Evolutionary conservation across 208 protist species (phyloP).

Genomic region (Novymonas esmeraldas): DNA sequence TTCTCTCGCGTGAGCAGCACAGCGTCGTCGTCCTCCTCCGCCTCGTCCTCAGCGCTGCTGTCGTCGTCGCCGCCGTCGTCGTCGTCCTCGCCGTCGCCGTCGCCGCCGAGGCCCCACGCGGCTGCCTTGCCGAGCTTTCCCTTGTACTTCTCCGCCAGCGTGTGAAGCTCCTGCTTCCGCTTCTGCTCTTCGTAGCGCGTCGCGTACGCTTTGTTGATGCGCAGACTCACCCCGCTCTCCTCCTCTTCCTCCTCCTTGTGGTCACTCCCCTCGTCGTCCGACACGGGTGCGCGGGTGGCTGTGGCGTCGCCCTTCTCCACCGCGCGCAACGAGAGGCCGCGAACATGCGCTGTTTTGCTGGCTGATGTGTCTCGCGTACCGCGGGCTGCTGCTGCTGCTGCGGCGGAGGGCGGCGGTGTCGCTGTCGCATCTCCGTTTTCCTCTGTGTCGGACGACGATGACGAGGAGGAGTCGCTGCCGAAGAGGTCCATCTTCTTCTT

Average conservation of each 20-base stretch:
- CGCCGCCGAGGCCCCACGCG: conserved; percentile 1
- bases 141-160: conserved; percentile 85
- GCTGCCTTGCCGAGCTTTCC: conserved; percentile 39
- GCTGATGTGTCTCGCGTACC: neutral
- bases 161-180: conserved; percentile 86
- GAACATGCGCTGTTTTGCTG: conserved; percentile 11
- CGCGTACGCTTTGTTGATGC: conserved; percentile 84
- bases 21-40: conserved; percentile 83
- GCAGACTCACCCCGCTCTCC: conserved; percentile 28
- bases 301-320: conserved; percentile 3
- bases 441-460: conserved; percentile 18
- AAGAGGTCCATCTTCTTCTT: conserved; percentile 45
- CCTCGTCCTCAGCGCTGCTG: conserved; percentile 66
- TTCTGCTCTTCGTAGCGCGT: conserved; percentile 89
- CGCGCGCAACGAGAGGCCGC: conserved; percentile 15
- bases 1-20: conserved; percentile 81
- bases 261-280: neutral
- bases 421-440: neutral
- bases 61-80: conserved; percentile 34
- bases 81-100: conserved; percentile 11
- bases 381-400: neutral
- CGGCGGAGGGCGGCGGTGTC: neutral
- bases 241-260: conserved; percentile 8
- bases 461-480: conserved; percentile 25
- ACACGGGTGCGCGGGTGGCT: neutral